Evolutionary conservation across 768 basidiomycete species (phyloP).

Genomic region (Lenzites betulinus): DNA sequence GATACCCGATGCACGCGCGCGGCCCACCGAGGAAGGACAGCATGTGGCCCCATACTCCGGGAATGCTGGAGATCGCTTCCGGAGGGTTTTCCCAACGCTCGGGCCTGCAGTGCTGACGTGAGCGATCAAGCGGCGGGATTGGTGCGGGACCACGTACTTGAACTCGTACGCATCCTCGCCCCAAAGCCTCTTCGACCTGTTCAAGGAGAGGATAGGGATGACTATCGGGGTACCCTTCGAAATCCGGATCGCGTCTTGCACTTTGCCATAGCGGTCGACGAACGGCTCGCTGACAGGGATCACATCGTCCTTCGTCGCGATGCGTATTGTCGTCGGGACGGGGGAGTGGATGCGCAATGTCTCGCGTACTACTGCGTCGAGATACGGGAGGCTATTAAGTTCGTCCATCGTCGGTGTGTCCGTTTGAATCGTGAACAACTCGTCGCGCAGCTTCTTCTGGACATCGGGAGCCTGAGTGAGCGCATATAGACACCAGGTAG

Average conservation of each 20-base stretch:
- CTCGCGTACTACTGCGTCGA: slow-evolving; percentile 66
- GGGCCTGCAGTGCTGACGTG: slow-evolving; percentile 41
- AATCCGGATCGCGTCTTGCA: slow-evolving; percentile 27
- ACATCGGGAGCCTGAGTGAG: slow-evolving; percentile 41
- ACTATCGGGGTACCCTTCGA: slow-evolving; percentile 34
- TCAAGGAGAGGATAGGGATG: slow-evolving; percentile 57
- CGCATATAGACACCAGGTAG: slow-evolving; percentile 40
- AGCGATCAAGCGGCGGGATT: not conserved
- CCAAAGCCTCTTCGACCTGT: slow-evolving; percentile 57
- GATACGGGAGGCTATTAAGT: slow-evolving; percentile 63
- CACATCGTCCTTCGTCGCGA: slow-evolving; percentile 45
- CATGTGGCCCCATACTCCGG: slow-evolving; percentile 62
- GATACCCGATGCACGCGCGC: slow-evolving; percentile 67
- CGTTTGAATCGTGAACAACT: slow-evolving; percentile 45
- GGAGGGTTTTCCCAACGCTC: slow-evolving; percentile 60
- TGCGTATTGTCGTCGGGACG: slow-evolving; percentile 51
- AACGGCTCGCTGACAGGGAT: slow-evolving; percentile 50
- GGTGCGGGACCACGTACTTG: slow-evolving; percentile 36
- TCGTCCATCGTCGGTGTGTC: slow-evolving; percentile 64
- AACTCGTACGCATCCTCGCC: slow-evolving; percentile 64
- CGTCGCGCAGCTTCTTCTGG: slow-evolving; percentile 43
- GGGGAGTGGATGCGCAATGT: slow-evolving; percentile 58
- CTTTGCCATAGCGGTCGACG: slow-evolving; percentile 22
- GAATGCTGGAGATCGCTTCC: slow-evolving; percentile 45
- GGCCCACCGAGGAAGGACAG: slow-evolving; percentile 68